phyloP scores from a whole-genome alignment of 2,329 filamentous ascomycete species.

The Paracoccidioides brasiliensis region DNA sequence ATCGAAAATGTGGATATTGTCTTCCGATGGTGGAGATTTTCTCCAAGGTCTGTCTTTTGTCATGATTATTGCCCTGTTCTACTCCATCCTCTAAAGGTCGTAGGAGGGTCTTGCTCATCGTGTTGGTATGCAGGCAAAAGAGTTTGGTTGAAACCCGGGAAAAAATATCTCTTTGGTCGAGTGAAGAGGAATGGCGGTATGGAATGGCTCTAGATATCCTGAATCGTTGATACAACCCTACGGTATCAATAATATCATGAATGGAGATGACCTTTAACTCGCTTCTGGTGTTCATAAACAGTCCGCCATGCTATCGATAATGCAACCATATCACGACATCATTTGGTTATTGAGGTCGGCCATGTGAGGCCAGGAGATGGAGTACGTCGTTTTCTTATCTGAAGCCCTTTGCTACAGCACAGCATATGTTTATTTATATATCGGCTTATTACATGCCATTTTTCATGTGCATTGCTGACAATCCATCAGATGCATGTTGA shows the following conservation, averaged over 20 bases:
- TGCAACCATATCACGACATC: conserved; percentile 77
- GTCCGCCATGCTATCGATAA: conserved; percentile 60
- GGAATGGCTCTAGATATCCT: conserved; percentile 3
- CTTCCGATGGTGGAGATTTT: conserved; percentile 37
- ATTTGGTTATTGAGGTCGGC: conserved; percentile 64
- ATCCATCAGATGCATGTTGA: conserved; percentile 45
- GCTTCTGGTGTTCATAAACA: conserved; percentile 19
- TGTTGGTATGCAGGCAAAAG: conserved; percentile 43
- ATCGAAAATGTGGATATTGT: conserved; percentile 51
- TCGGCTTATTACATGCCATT: conserved; percentile 1
- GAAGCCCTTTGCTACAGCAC: too few species aligned
- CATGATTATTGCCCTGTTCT: conserved; percentile 38
- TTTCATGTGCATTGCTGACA: conserved; percentile 8
- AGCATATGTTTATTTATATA: background rate
- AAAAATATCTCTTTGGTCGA: conserved; percentile 73
- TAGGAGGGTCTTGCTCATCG: conserved; percentile 6
- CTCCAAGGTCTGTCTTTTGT: conserved; percentile 25
- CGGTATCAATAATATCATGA: background rate
- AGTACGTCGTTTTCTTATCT: conserved; percentile 31
- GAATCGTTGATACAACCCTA: background rate
- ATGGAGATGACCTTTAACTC: background rate
- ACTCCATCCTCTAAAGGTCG: too few species aligned
- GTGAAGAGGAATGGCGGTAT: conserved; percentile 40
- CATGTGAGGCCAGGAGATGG: conserved; percentile 53
- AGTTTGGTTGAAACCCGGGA: conserved; percentile 76